Evolutionary conservation across 129 eudicot species (phyloP), one percentile per base, ranked within the genome.

Genomic region (Dittrichia graveolens): DNA sequence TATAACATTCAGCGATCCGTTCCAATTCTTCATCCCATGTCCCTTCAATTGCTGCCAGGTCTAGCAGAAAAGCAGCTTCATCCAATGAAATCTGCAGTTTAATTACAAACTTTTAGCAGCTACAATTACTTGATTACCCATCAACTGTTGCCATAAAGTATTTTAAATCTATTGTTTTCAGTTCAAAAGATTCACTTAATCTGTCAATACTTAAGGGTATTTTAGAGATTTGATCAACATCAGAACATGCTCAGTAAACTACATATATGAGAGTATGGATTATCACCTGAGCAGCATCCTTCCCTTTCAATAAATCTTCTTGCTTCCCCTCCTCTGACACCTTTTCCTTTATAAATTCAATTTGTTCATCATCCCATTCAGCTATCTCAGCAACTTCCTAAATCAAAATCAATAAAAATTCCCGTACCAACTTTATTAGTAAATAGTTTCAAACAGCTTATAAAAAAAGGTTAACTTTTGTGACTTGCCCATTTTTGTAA

Each of bases 301-400:
- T 94, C 67, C 99, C 99, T 81, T 90, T 94, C 85, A 84, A 67
- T 46, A 94, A 55, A 84, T 94, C 99, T 52, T 86, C 97, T 84
- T 80, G 91, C 56, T 84, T 88, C 35, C 97, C 97, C 80, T 94
- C 91, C 31, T 86, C 96, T 8, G 99, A 78, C 31, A 94, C 97
- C 77, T 86, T 94, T 75, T 94, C 99, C 73, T 79, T 83, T 49
- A 94, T 90, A 65, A 78, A 90, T 35, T 94, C 99, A 77, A 94
- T 94, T 83, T 94, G 99, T 74, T 94, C 99, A 83, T 94, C 99
- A 1, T 94, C 99, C 99, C 99, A 94, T 81, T 90, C 87, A 57
- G 99, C 99, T 57, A 94, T 80, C 56, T 75, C 77, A 63, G 99
- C 99, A 75, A 86, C 99, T 80, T 94, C 94, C 99, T 94, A 73